phyloP scores from a whole-genome alignment of 1,284 basidiomycete genomes.

The Fistulinella staudtii region DNA sequence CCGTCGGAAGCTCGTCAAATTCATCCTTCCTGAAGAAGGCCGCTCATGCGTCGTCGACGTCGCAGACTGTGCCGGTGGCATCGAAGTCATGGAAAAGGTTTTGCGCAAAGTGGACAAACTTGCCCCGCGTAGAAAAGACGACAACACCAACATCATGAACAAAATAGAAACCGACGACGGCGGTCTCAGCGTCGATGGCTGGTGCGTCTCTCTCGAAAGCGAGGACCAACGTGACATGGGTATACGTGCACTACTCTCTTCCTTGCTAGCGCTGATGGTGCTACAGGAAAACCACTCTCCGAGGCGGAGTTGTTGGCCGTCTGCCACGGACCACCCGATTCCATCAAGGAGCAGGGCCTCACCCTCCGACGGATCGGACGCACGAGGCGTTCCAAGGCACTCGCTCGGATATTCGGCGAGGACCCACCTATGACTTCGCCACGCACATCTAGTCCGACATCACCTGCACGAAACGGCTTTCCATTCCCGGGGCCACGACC shows the following conservation, averaged over 20 bases:
- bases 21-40: conserved; percentile 75
- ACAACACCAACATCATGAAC: conserved; percentile 43
- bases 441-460: conserved; percentile 33
- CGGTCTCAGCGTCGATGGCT: conserved; percentile 79
- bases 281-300: conserved; percentile 65
- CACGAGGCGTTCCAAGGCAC: conserved; percentile 43
- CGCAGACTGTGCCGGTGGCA: conserved; percentile 70
- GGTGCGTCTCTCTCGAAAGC: conserved; percentile 75
- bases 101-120: conserved; percentile 85
- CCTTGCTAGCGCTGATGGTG: background rate
- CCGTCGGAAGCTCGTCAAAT: conserved; percentile 79
- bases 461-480: conserved; percentile 29
- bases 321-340: conserved; percentile 80
- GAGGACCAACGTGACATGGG: conserved; percentile 57
- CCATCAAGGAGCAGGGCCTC: conserved; percentile 80
- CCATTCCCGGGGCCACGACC: conserved; percentile 15
- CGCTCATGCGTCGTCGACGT: conserved; percentile 78
- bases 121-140: conserved; percentile 44
- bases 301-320: conserved; percentile 83
- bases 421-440: conserved; percentile 33
- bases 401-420: conserved; percentile 59
- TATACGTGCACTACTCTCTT: conserved; percentile 31
- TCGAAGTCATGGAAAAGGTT: conserved; percentile 83
- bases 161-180: conserved; percentile 57
- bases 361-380: conserved; percentile 57